A percentile compares a stretch with the other conserved stretches of the same genome.
These are phyloP conservation scores for Acorus calamus DNA, from an alignment of 106 monocot species.

Conservation along the genomic window DNA sequence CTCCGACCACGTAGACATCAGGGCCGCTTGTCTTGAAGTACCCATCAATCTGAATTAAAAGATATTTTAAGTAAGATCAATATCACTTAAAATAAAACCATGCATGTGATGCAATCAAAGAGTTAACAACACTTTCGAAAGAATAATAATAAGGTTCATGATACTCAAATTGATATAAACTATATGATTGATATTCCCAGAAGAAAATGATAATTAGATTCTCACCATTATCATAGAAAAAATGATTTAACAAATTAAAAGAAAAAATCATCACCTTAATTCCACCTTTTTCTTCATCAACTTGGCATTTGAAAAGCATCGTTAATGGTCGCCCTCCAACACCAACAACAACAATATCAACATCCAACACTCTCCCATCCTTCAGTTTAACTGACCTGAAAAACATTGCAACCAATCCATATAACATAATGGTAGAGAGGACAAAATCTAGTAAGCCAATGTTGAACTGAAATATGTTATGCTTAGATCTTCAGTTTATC, in stretches of 20 bases:
- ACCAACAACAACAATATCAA: conserved; percentile 70
- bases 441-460: too few species aligned
- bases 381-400: conserved; percentile 60
- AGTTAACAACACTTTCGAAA: too few species aligned
- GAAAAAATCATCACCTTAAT: conserved; percentile 37
- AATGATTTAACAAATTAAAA: neutral
- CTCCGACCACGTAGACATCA: conserved; percentile 83
- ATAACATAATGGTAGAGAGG: too few species aligned
- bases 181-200: too few species aligned
- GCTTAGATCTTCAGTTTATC: conserved; percentile 19
- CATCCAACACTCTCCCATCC: conserved; percentile 60
- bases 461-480: neutral
- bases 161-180: too few species aligned
- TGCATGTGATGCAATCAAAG: too few species aligned
- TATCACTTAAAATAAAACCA: too few species aligned
- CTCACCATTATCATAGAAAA: too few species aligned
- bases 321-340: conserved; percentile 58
- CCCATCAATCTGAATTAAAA: conserved; percentile 57
- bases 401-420: too few species aligned
- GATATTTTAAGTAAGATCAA: neutral
- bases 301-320: conserved; percentile 57
- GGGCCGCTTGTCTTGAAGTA: conserved; percentile 66
- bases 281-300: conserved; percentile 78
- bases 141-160: too few species aligned
- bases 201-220: too few species aligned